Evolutionary conservation across 495 filamentous ascomycete species (phyloP).

Genomic region (Astrothelium subdiscretum): DNA sequence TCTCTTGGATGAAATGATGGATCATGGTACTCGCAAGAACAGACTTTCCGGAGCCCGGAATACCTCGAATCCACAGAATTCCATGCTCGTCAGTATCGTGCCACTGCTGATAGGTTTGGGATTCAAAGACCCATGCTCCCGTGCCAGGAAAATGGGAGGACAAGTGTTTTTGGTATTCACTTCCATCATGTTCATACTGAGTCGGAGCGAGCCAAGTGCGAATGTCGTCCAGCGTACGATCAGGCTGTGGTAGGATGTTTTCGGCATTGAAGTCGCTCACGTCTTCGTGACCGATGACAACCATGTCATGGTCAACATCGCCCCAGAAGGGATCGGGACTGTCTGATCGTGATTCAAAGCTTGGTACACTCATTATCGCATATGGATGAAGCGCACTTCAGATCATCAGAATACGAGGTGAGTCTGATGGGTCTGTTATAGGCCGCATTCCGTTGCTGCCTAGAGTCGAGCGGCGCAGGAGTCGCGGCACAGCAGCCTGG

Average conservation of each 20-base stretch:
- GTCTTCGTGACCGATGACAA: neutral
- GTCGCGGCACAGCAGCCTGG: too few relatives aligned
- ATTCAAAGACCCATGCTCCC: constrained; percentile 33
- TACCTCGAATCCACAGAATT: constrained; percentile 39
- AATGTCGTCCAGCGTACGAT: constrained; percentile 14
- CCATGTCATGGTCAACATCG: neutral
- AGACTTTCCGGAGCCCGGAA: constrained; percentile 41
- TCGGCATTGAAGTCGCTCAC: neutral
- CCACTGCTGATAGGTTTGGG: constrained; percentile 33
- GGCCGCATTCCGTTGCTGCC: too few relatives aligned
- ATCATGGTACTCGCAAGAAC: constrained; percentile 36
- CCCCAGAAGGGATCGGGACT: neutral
- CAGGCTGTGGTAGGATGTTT: neutral
- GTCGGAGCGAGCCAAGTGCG: constrained; percentile 32
- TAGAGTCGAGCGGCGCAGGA: too few relatives aligned
- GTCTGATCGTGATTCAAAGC: too few relatives aligned
- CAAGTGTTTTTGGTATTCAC: constrained; percentile 25
- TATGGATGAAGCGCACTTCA: too few relatives aligned
- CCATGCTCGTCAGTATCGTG: constrained; percentile 24
- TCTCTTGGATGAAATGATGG: constrained; percentile 19
- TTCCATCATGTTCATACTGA: constrained; percentile 25
- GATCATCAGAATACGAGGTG: too few relatives aligned
- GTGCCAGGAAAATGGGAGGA: constrained; percentile 33
- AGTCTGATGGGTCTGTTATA: too few relatives aligned
- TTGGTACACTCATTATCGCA: too few relatives aligned